phyloP scores from a whole-genome alignment of 2,329 filamentous ascomycete species.

The Arthrinium puccinioides region DNA sequence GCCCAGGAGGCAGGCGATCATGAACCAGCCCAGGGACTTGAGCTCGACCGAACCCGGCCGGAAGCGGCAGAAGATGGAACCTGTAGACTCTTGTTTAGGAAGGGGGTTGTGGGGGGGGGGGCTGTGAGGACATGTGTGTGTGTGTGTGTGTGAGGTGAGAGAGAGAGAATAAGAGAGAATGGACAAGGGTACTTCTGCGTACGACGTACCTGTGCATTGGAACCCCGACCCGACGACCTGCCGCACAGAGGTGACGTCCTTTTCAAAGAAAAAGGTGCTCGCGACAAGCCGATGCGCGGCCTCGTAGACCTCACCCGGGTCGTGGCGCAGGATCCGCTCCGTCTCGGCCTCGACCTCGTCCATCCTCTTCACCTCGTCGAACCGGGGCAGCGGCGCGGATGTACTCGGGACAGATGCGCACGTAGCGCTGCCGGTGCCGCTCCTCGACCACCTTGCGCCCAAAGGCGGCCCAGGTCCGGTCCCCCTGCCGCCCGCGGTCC shows the following conservation, averaged over 20 bases:
- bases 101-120: neutral
- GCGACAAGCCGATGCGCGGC: conserved; percentile 22
- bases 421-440: conserved; percentile 13
- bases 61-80: conserved; percentile 22
- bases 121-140: neutral
- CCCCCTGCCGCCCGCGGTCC: conserved; percentile 15
- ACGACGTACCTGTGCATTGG: conserved; percentile 24
- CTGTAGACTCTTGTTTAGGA: conserved; percentile 8
- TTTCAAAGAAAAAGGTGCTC: conserved; percentile 26
- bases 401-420: conserved; percentile 22
- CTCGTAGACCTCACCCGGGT: conserved; percentile 16
- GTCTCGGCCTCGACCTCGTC: conserved; percentile 17
- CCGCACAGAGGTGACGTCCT: conserved; percentile 18
- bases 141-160: neutral
- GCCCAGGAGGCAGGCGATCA: conserved; percentile 20
- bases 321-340: conserved; percentile 15
- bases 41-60: conserved; percentile 17
- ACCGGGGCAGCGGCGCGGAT: conserved; percentile 18
- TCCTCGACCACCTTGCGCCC: conserved; percentile 11
- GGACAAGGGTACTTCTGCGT: neutral
- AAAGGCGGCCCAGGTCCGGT: conserved; percentile 18
- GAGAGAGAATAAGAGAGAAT: neutral
- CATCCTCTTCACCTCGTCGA: conserved; percentile 20
- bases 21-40: conserved; percentile 22
- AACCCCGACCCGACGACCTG: conserved; percentile 18